phyloP scores from a whole-genome alignment of 2,329 filamentous ascomycete genomes.

The Aspergillus cejpii region DNA sequence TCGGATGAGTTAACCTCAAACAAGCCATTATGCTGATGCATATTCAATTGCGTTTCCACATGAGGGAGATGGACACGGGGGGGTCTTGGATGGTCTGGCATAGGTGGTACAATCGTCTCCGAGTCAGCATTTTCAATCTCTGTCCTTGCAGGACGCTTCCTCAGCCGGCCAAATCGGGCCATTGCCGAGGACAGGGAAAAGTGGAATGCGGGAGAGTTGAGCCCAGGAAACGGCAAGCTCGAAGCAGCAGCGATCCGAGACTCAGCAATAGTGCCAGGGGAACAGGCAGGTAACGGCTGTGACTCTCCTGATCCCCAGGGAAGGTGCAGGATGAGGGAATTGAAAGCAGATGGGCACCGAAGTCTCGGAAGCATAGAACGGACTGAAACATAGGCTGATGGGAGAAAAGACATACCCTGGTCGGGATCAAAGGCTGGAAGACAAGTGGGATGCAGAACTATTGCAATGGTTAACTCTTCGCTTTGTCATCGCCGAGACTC shows the following conservation, averaged over 20 bases:
- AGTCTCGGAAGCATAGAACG: conserved; percentile 1
- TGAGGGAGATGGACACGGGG: conserved; percentile 36
- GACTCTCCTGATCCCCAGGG: not conserved
- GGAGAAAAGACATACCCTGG: conserved; percentile 21
- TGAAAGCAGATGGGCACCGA: not conserved
- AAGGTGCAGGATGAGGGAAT: not conserved
- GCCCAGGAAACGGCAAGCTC: conserved; percentile 4
- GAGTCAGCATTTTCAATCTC: conserved; percentile 24
- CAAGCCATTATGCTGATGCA: conserved; percentile 39
- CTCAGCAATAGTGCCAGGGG: not conserved
- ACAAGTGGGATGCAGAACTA: conserved; percentile 22
- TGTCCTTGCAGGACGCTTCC: conserved; percentile 20
- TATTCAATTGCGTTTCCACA: conserved; percentile 40
- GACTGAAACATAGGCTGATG: not conserved
- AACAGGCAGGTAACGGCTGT: not conserved
- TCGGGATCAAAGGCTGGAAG: conserved; percentile 21
- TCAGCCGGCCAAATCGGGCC: conserved; percentile 27
- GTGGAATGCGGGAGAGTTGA: conserved; percentile 11
- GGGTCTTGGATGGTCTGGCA: conserved; percentile 21
- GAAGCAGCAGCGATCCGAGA: not conserved
- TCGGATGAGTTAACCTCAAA: conserved; percentile 28
- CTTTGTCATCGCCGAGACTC: conserved; percentile 25
- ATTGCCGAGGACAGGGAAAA: conserved; percentile 17
- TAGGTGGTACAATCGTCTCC: conserved; percentile 15
- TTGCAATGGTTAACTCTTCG: conserved; percentile 6